Evolutionary conservation across 495 filamentous ascomycete species (phyloP).

Genomic region (Glonium stellatum): DNA sequence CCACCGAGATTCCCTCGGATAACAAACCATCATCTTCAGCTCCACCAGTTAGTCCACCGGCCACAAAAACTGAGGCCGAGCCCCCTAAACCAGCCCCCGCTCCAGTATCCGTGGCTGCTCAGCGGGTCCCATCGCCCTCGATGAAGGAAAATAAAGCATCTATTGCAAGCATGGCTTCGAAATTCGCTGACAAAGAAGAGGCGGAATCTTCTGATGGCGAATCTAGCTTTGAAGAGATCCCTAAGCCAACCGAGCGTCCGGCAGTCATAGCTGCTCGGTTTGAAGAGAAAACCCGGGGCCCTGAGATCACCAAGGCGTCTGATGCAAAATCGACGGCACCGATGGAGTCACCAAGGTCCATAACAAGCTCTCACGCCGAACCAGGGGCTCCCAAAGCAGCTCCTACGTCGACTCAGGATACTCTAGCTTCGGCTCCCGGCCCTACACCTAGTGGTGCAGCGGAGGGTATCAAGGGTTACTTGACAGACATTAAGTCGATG

Average conservation of each 20-base stretch:
- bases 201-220: constrained; percentile 51
- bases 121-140: constrained; percentile 53
- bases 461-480: constrained; percentile 33
- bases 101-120: constrained; percentile 40
- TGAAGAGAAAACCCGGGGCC: constrained; percentile 27
- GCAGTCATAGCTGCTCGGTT: constrained; percentile 24
- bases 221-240: constrained; percentile 75
- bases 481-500: constrained; percentile 58
- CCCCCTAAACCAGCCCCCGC: constrained; percentile 37
- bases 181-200: constrained; percentile 71
- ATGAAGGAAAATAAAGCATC: constrained; percentile 79
- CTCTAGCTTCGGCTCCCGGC: constrained; percentile 23
- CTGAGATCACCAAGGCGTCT: constrained; percentile 12
- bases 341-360: constrained; percentile 33
- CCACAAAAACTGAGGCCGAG: constrained; percentile 49
- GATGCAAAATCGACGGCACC: constrained; percentile 28
- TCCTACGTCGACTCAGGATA: background rate
- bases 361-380: constrained; percentile 28
- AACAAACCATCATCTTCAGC: constrained; percentile 50
- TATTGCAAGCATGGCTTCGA: constrained; percentile 74
- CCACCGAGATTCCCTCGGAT: constrained; percentile 64
- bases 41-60: constrained; percentile 45
- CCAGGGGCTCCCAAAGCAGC: constrained; percentile 12
- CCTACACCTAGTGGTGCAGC: constrained; percentile 25
- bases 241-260: constrained; percentile 54